These are phyloP conservation scores for Glaciozyma martinii DNA, from an alignment of 768 basidiomycete species.

Conservation along the genomic window DNA sequence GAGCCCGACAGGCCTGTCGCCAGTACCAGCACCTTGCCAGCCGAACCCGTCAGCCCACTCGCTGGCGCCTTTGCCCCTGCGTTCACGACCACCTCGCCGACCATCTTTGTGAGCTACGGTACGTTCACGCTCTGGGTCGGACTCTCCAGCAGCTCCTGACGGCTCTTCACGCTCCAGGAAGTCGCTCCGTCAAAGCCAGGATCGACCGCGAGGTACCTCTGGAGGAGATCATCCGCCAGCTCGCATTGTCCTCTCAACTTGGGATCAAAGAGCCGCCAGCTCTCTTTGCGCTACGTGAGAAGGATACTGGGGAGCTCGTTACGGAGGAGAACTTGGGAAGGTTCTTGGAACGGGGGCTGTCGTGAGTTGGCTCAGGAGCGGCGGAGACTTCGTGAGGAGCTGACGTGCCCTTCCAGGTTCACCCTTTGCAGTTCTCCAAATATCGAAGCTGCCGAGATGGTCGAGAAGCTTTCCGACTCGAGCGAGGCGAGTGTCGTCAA, in stretches of 20 bases:
- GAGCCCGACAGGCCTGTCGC: no score
- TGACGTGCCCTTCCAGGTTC: neutral
- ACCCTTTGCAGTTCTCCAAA: slow-evolving; percentile 72
- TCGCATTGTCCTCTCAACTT: slow-evolving; percentile 39
- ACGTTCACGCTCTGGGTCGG: no score
- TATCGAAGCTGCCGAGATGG: slow-evolving; percentile 67
- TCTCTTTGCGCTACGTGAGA: slow-evolving; percentile 70
- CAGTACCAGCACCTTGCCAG: no score
- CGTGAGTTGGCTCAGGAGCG: neutral
- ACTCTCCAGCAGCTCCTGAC: no score
- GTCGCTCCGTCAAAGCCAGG: slow-evolving; percentile 1
- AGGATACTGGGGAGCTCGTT: slow-evolving; percentile 65
- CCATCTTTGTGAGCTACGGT: no score
- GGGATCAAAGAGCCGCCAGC: slow-evolving; percentile 65
- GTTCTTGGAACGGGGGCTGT: slow-evolving; percentile 53
- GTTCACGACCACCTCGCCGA: no score
- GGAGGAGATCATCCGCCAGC: slow-evolving; percentile 16
- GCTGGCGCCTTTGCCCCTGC: no score
- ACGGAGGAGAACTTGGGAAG: slow-evolving; percentile 77
- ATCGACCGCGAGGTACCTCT: slow-evolving; percentile 7
- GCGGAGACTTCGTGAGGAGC: neutral
- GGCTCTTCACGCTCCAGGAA: no score
- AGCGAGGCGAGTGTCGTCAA: slow-evolving; percentile 56
- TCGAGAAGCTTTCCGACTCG: slow-evolving; percentile 57
- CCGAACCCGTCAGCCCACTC: no score